A percentile compares a stretch with the other conserved stretches of the same genome.
Evolutionary conservation across 1,284 basidiomycete species (phyloP).

Genomic region (Puccinia triticina): DNA sequence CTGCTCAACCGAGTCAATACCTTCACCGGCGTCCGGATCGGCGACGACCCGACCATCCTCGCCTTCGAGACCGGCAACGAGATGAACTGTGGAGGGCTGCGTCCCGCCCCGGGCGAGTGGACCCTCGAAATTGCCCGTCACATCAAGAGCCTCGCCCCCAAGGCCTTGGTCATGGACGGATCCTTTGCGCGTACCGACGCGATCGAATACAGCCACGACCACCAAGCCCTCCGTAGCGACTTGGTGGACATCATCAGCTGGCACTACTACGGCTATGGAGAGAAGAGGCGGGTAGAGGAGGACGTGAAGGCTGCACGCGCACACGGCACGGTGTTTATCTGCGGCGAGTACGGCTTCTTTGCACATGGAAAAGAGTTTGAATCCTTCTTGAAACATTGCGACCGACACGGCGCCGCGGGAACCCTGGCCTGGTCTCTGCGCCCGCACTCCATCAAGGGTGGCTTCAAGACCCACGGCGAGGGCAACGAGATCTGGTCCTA

Average conservation of each 20-base stretch:
- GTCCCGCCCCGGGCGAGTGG: conserved; percentile 56
- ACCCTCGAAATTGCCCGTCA: conserved; percentile 55
- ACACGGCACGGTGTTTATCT: conserved; percentile 57
- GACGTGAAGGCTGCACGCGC: conserved; percentile 54
- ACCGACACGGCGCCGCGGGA: conserved; percentile 35
- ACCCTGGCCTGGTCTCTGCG: conserved; percentile 58
- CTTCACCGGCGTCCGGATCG: conserved; percentile 57
- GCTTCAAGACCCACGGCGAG: conserved; percentile 59
- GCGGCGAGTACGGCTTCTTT: conserved; percentile 59
- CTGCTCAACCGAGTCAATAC: conserved; percentile 56
- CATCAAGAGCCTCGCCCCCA: conserved; percentile 58
- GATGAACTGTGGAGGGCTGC: conserved; percentile 53
- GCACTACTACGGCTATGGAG: conserved; percentile 58
- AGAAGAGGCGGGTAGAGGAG: conserved; percentile 55
- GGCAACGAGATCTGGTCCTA: conserved; percentile 57
- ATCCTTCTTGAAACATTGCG: conserved; percentile 53
- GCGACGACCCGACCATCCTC: conserved; percentile 58
- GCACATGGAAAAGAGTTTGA: conserved; percentile 53
- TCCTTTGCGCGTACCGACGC: conserved; percentile 56
- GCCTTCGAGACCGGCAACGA: conserved; percentile 57
- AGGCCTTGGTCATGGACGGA: conserved; percentile 59
- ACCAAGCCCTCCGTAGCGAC: conserved; percentile 54
- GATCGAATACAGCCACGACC: conserved; percentile 54
- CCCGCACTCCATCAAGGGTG: conserved; percentile 56
- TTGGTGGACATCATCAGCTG: conserved; percentile 57